Evolutionary conservation across 208 protist genomes (phyloP).

Genomic region (Trypanosoma cruzi): DNA sequence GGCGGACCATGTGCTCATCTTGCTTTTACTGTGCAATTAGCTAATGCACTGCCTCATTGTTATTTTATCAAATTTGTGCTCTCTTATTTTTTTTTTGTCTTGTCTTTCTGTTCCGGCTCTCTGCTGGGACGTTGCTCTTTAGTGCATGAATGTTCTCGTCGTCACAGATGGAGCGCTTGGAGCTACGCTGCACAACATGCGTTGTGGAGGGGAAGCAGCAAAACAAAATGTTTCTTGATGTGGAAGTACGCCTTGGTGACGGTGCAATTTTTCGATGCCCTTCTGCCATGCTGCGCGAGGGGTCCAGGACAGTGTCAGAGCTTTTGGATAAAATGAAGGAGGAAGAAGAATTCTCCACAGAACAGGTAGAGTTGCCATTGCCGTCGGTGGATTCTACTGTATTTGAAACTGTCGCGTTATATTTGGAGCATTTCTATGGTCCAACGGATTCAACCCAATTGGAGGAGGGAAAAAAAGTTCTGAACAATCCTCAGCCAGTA

Average conservation of each 20-base stretch:
- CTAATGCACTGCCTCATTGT: neutral
- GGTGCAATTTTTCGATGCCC: conserved; percentile 36
- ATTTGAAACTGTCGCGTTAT: conserved; percentile 64
- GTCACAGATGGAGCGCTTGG: neutral
- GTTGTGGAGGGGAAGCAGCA: neutral
- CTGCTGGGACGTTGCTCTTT: too few species aligned
- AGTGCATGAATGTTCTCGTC: conserved; percentile 14
- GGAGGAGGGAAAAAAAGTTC: neutral
- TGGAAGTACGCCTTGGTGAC: conserved; percentile 17
- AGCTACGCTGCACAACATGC: conserved; percentile 10
- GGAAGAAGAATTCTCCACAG: neutral
- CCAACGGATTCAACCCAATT: neutral
- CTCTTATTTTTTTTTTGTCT: conserved; percentile 14
- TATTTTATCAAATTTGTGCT: neutral
- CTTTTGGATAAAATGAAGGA: conserved; percentile 34
- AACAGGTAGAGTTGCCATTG: conserved; percentile 32
- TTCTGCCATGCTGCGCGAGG: conserved; percentile 36
- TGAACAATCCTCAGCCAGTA: neutral
- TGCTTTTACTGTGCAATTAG: neutral
- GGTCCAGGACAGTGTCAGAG: conserved; percentile 41
- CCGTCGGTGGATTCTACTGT: conserved; percentile 32
- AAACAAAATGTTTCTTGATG: neutral
- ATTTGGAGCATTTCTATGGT: conserved; percentile 75
- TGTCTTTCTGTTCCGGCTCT: too few species aligned
- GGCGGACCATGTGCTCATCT: neutral